phyloP scores from a whole-genome alignment of 495 filamentous ascomycete species.

The Filosporella fistucella region DNA sequence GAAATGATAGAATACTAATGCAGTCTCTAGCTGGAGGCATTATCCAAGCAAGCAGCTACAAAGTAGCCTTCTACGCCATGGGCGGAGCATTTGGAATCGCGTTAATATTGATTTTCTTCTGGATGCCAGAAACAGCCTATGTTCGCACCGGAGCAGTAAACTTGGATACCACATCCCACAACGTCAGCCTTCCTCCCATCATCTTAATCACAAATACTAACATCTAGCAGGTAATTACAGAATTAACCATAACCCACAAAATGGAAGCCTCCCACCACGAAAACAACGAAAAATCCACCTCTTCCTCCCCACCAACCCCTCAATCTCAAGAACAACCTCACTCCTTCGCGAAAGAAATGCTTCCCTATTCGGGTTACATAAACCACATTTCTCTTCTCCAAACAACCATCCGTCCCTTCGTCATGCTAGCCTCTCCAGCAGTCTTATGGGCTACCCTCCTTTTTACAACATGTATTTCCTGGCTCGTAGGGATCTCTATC shows the following conservation, averaged over 20 bases:
- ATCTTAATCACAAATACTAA: not conserved
- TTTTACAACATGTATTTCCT: slow-evolving; percentile 42
- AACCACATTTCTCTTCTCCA: slow-evolving; percentile 32
- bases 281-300: slow-evolving; percentile 9
- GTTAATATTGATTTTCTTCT: slow-evolving; percentile 36
- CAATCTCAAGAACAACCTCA: slow-evolving; percentile 4
- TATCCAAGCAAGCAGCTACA: slow-evolving; percentile 31
- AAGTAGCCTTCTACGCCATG: slow-evolving; percentile 32
- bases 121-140: slow-evolving; percentile 40
- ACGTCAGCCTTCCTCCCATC: not conserved
- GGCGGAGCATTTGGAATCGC: slow-evolving; percentile 35
- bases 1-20: not conserved
- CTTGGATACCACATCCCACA: slow-evolving; percentile 31
- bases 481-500: slow-evolving; percentile 39
- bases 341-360: slow-evolving; percentile 27
- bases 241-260: slow-evolving; percentile 20
- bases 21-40: slow-evolving; percentile 26
- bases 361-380: slow-evolving; percentile 35
- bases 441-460: slow-evolving; percentile 37
- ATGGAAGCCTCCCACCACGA: slow-evolving; percentile 28
- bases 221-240: not conserved
- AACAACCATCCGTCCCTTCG: slow-evolving; percentile 37
- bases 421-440: slow-evolving; percentile 35
- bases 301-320: not conserved
- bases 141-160: slow-evolving; percentile 28